Base-by-base conservation (phyloP, 2,329 filamentous ascomycete genomes). In the Alternaria postmessia region DNA sequence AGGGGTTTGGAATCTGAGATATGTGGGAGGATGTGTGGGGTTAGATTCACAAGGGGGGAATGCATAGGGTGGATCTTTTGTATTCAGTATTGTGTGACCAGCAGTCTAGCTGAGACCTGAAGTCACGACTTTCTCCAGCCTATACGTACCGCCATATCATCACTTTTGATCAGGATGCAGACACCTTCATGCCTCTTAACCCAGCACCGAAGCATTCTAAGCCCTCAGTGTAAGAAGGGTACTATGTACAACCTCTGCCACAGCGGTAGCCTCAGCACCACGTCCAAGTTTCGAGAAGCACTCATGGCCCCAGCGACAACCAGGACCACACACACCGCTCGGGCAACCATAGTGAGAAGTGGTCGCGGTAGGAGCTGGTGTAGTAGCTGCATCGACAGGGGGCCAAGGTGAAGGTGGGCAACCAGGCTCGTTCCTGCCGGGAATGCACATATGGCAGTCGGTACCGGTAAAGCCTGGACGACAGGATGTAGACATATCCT, bases 1-100 rank as follows among this genome's bases (percentile, higher is more conserved):
- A 69, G 18, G 61, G 71, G 7, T 73, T 69, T 36, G 66, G 68
- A 1, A 30, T 30, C 28, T 30, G 4, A 30, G 28, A 30, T 30
- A 30, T 24, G 39, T 42, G 20, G 7, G 3, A 11, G 12, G 39
- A 20, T 16, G 3, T 24, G 39, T 24, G 14, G 1, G 14, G 39
- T 12, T 6, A 7, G 6, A 6, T 42, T 12, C 3, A 24, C 20
- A 5, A 7, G 5, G 24, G 6, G 22, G 20, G 3, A 7, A 16
- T 14, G 5, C 11, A 24, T 42, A 2, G 12, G 4, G 24, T 24
- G 20, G 22, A 5, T 3, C 39, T 24, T 42, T 42, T 24, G 5
- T 18, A 14, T 42, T 42, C 7, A 11, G 22, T 16, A 20, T 24
- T 5, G 18, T 7, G 18, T 9, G 20, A 42, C 12, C 14, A 24